phyloP scores from a whole-genome alignment of 192 early-diverging fungal species.

The Radiomyces spectabilis region DNA sequence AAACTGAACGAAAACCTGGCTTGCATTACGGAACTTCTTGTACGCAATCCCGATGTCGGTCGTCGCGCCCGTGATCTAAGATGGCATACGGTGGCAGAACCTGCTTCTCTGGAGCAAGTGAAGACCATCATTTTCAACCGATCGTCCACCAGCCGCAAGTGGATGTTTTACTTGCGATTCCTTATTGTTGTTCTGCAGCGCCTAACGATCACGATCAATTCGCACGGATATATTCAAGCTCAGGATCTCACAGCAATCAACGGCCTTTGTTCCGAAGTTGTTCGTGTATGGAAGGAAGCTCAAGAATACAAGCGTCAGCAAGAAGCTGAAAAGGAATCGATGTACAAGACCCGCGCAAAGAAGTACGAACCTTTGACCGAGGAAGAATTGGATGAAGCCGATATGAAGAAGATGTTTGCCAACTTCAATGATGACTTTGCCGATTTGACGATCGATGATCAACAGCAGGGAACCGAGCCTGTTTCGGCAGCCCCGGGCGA shows the following conservation, averaged over 20 bases:
- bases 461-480: constrained; percentile 13
- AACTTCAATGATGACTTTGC: constrained; percentile 79
- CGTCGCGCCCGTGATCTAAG: constrained; percentile 22
- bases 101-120: constrained; percentile 25
- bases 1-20: constrained; percentile 9
- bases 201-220: constrained; percentile 27
- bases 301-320: constrained; percentile 47
- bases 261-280: constrained; percentile 47
- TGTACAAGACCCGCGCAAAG: constrained; percentile 49
- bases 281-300: constrained; percentile 53
- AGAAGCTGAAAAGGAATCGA: constrained; percentile 39
- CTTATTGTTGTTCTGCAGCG: constrained; percentile 39
- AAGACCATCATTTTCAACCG: constrained; percentile 42
- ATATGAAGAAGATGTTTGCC: constrained; percentile 74
- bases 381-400: constrained; percentile 64
- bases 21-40: constrained; percentile 28
- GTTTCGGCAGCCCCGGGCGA: constrained; percentile 15
- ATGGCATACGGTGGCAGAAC: constrained; percentile 35
- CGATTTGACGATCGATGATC: constrained; percentile 49
- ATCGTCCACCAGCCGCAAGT: constrained; percentile 23
- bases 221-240: constrained; percentile 30
- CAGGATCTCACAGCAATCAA: constrained; percentile 38
- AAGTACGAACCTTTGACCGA: constrained; percentile 40
- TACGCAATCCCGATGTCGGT: constrained; percentile 30
- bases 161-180: constrained; percentile 46